A percentile compares a stretch with the other conserved stretches of the same genome.
Evolutionary conservation across 75 land plant species (phyloP).

Genomic region (Adiantum capillusveneris): DNA sequence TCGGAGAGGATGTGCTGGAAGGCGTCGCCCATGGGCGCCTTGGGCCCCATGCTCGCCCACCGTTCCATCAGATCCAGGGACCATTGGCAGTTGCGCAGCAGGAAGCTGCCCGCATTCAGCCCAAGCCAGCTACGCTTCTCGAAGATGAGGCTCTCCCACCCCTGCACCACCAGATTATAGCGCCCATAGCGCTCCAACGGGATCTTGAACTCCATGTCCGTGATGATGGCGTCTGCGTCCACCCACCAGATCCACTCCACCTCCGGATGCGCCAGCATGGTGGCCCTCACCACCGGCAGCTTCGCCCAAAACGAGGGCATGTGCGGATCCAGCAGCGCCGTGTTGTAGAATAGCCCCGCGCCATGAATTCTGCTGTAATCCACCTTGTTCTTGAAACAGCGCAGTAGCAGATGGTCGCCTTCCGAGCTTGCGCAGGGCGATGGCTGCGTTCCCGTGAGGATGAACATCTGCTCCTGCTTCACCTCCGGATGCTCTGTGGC

Average conservation of each 20-base stretch:
- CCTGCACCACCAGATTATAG: constrained; percentile 71
- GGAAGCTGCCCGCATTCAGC: constrained; percentile 77
- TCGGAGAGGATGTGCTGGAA: constrained; percentile 45
- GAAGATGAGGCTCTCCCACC: constrained; percentile 50
- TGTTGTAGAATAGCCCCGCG: constrained; percentile 77
- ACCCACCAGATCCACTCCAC: no score
- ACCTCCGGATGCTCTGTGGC: constrained; percentile 41
- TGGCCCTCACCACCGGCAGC: no score
- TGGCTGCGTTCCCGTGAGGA: no score
- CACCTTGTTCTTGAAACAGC: constrained; percentile 81
- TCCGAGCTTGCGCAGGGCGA: constrained; percentile 57
- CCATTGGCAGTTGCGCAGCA: constrained; percentile 93
- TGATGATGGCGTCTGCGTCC: constrained; percentile 84
- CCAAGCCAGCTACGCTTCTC: constrained; percentile 64
- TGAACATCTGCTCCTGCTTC: constrained; percentile 68
- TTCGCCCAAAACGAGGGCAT: constrained; percentile 84
- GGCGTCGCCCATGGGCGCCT: constrained; percentile 28
- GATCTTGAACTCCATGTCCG: constrained; percentile 83
- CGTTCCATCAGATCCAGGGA: constrained; percentile 63
- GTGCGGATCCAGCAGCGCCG: constrained; percentile 39
- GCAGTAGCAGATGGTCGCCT: constrained; percentile 83
- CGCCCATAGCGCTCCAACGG: constrained; percentile 50
- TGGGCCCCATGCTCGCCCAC: constrained; percentile 81
- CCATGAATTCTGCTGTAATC: constrained; percentile 84
- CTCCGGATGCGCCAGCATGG: no score